Evolutionary conservation across 108 stramenopile genomes (phyloP).

Genomic region (Craspedostauros australis): DNA sequence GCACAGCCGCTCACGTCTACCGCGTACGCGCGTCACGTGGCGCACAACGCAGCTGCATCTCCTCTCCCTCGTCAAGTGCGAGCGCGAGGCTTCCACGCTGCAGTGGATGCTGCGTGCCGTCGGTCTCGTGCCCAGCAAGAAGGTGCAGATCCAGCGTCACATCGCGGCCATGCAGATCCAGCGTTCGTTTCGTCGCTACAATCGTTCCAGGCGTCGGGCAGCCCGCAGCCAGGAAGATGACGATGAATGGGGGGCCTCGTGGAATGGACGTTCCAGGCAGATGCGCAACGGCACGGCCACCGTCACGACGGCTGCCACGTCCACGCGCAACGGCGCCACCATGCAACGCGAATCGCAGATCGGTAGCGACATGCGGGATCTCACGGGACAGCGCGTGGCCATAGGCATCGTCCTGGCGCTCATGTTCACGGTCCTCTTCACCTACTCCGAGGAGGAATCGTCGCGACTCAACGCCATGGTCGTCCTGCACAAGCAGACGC

Average conservation of each 20-base stretch:
- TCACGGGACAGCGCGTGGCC: conserved; percentile 73
- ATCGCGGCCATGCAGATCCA: conserved; percentile 34
- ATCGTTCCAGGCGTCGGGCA: too few species aligned
- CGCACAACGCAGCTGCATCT: too few species aligned
- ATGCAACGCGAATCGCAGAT: conserved; percentile 47
- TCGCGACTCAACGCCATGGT: conserved; percentile 34
- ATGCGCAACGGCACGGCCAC: too few species aligned
- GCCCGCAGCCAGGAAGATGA: too few species aligned
- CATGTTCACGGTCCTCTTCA: conserved; percentile 47
- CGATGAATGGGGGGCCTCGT: background rate
- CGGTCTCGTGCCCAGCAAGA: conserved; percentile 18
- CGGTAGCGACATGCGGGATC: conserved; percentile 70
- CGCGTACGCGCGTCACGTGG: too few species aligned
- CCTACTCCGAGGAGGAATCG: conserved; percentile 26
- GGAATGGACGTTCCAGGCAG: background rate
- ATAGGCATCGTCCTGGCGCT: conserved; percentile 50
- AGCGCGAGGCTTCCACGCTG: too few species aligned
- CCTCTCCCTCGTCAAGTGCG: too few species aligned
- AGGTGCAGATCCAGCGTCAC: conserved; percentile 29
- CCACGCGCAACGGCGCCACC: too few species aligned
- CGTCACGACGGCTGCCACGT: too few species aligned
- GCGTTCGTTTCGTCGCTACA: too few species aligned
- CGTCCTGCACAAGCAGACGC: conserved; percentile 46
- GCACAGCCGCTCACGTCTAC: too few species aligned
- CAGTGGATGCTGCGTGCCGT: conserved; percentile 23